These are phyloP conservation scores for Solanum hybrid DNA, from an alignment of 305 asterid genomes.

Conservation along the genomic window DNA sequence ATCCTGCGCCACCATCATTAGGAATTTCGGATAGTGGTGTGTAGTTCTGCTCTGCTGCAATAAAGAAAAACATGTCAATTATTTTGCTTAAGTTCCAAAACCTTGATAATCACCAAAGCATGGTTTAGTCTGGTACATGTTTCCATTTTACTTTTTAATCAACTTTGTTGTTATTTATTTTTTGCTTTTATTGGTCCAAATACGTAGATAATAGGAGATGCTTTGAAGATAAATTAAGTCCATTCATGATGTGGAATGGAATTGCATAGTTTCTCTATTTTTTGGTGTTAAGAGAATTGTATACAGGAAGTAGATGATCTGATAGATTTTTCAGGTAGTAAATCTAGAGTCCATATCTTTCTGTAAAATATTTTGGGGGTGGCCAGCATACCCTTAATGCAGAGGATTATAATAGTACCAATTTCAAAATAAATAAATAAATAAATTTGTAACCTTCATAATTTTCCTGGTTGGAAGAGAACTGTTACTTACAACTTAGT, in stretches of 20 bases:
- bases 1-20: not conserved
- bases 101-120: not conserved
- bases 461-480: not conserved
- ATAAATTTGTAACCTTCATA: not conserved
- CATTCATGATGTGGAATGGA: not conserved
- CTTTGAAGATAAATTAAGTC: not conserved
- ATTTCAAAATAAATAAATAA: not conserved
- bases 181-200: not conserved
- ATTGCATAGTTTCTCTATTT: not conserved
- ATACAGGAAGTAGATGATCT: not conserved
- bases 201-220: not conserved
- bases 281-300: not conserved
- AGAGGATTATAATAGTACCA: not conserved
- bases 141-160: not conserved
- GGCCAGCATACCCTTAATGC: not conserved
- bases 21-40: not conserved
- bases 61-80: not conserved
- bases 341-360: not conserved
- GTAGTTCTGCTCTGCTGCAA: not conserved
- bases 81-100: not conserved
- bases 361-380: not conserved
- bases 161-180: not conserved
- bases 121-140: not conserved
- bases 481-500: not conserved
- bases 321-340: not conserved